phyloP scores from a whole-genome alignment of 495 filamentous ascomycete genomes.

The Tuber microsphaerosporum region DNA sequence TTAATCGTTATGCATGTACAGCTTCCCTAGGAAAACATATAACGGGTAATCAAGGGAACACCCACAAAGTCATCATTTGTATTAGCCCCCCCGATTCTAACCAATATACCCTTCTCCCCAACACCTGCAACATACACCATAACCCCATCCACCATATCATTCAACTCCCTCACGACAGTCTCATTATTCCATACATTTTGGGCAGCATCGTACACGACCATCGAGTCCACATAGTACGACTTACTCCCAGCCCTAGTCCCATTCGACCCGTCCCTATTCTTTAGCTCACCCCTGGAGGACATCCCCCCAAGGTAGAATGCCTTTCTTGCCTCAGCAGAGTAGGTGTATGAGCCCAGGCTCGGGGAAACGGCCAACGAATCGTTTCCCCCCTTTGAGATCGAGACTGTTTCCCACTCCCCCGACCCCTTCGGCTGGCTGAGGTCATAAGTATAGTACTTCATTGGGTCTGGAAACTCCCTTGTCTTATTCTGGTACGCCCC shows the following conservation, averaged over 20 bases:
- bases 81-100: constrained; percentile 44
- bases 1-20: background rate
- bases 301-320: background rate
- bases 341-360: background rate
- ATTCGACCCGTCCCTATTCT: background rate
- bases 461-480: background rate
- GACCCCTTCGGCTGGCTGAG: background rate
- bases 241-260: background rate
- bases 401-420: background rate
- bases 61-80: background rate
- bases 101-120: constrained; percentile 43
- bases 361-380: background rate
- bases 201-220: background rate
- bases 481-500: background rate
- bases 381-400: background rate
- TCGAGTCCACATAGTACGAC: background rate
- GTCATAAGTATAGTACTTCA: background rate
- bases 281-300: background rate
- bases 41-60: background rate
- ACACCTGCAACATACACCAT: constrained; percentile 42
- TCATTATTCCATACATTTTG: background rate
- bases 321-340: background rate
- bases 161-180: background rate
- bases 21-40: background rate
- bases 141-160: background rate